phyloP scores from a whole-genome alignment of 2,329 filamentous ascomycete species.

The Tolypocladium ovalisporum region DNA sequence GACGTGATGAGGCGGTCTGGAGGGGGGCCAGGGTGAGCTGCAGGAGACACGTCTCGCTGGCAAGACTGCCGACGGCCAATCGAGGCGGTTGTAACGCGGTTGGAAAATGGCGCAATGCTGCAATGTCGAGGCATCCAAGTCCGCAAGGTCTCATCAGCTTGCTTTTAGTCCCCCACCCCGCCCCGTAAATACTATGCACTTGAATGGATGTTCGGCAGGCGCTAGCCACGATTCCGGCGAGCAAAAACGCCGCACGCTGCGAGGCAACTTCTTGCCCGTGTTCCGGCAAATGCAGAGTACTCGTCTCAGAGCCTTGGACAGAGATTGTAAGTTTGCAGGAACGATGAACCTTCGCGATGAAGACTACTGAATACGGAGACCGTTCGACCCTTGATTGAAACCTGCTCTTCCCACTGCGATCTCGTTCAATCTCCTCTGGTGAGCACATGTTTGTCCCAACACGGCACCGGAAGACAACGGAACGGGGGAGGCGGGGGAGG shows the following conservation, averaged over 20 bases:
- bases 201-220: not conserved
- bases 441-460: not conserved
- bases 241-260: not conserved
- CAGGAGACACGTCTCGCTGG: not conserved
- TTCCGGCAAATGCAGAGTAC: not conserved
- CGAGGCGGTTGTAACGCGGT: not conserved
- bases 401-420: not conserved
- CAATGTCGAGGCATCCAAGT: not conserved
- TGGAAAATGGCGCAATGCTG: slow-evolving; percentile 1
- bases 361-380: not conserved
- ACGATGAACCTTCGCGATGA: not conserved
- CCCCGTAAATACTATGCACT: not conserved
- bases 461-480: slow-evolving; percentile 1
- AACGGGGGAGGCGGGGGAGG: slow-evolving; percentile 2
- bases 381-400: too few relatives aligned
- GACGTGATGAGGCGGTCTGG: not conserved
- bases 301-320: not conserved
- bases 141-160: not conserved
- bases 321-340: not conserved
- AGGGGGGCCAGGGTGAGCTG: not conserved
- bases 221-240: not conserved
- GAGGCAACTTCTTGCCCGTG: not conserved
- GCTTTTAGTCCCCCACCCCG: not conserved
- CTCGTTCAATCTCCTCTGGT: not conserved
- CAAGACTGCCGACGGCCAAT: not conserved